A percentile compares a stretch with the other conserved stretches of the same genome.
Conservation (phyloP, 139 green algal genomes). For the Spirogloea muscicola region DNA sequence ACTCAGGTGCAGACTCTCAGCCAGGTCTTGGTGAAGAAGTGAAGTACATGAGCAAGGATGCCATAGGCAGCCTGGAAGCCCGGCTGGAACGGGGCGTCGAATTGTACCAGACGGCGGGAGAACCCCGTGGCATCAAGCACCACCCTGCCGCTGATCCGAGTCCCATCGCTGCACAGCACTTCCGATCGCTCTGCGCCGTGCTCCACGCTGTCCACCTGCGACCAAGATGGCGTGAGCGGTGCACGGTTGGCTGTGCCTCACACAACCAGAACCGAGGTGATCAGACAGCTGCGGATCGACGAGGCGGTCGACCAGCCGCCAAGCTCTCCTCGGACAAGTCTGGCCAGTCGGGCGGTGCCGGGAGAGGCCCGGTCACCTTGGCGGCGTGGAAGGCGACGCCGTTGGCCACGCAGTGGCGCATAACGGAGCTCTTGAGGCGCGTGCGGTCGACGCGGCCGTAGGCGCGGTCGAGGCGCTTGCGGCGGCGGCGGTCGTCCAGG, state of each 20-base stretch:
- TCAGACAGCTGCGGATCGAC: no score
- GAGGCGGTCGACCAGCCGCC: no score
- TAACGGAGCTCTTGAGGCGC: constrained; percentile 83
- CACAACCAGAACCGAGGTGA: no score
- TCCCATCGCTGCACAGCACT: constrained; percentile 58
- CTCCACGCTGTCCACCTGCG: constrained; percentile 54
- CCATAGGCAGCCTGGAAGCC: constrained; percentile 94
- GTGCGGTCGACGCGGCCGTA: constrained; percentile 85
- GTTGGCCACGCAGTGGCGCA: constrained; percentile 67
- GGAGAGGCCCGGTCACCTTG: no score
- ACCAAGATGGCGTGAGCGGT: constrained; percentile 5
- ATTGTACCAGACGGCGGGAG: constrained; percentile 78
- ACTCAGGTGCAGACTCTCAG: no score
- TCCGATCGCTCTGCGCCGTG: constrained; percentile 60
- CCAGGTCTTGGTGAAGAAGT: not conserved
- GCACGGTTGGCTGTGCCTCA: no score
- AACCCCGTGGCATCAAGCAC: constrained; percentile 92
- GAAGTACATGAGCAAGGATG: constrained; percentile 65
- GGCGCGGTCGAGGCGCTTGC: constrained; percentile 64
- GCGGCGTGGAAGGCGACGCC: constrained; percentile 66
- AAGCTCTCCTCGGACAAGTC: no score
- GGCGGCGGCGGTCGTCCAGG: constrained; percentile 62
- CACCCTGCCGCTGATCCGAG: constrained; percentile 54
- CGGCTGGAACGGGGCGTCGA: constrained; percentile 85
- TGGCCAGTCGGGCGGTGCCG: no score